These are phyloP conservation scores for Colletotrichum cordylinicola DNA, from an alignment of 2,329 filamentous ascomycete genomes.

Conservation along the genomic window DNA sequence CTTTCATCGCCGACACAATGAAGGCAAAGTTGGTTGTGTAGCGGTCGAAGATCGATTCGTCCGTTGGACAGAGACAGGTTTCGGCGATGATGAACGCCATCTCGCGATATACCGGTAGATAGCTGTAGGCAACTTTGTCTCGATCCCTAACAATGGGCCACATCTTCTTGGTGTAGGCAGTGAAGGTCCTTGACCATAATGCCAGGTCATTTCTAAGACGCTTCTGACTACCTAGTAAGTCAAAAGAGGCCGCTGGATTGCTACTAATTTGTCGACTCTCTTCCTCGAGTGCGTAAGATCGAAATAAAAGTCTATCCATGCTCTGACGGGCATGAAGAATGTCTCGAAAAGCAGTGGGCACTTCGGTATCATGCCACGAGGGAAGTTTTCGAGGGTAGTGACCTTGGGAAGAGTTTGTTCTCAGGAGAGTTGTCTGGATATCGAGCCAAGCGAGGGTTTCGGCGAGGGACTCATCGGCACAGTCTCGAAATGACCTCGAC, in stretches of 20 bases:
- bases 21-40: background rate
- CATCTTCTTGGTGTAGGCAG: background rate
- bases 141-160: background rate
- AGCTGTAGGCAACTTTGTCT: background rate
- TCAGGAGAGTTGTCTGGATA: background rate
- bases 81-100: background rate
- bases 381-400: background rate
- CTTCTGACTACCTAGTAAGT: background rate
- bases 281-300: background rate
- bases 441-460: background rate
- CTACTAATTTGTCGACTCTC: fast-evolving
- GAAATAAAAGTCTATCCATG: background rate
- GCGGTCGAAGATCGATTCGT: background rate
- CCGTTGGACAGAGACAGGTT: background rate
- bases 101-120: background rate
- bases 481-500: background rate
- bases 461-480: background rate
- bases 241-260: fast-evolving
- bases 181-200: background rate
- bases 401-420: fast-evolving
- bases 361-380: background rate
- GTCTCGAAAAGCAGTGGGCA: background rate
- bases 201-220: background rate
- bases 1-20: background rate
- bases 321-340: background rate